Base-by-base conservation (phyloP, 805 yeast species). In the Ogataea polymorpha region DNA sequence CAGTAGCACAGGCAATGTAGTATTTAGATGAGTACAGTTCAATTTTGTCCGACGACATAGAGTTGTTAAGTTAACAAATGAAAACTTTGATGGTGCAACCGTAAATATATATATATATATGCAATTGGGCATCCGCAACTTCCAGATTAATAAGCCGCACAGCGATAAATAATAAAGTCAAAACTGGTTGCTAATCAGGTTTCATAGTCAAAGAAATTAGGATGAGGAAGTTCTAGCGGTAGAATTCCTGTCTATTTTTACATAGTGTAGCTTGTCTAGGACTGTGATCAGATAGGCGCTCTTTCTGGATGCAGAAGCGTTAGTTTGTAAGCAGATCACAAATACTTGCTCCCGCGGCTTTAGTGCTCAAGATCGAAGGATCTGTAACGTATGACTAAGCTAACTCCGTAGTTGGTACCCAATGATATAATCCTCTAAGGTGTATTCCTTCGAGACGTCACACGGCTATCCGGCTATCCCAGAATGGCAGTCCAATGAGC, bases 1-100 rank as follows among this genome's bases (percentile, higher is more conserved):
- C 95, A 28, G 81, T 36, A 3, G 89, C 80, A 65, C 95, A 86
- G 39, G 90, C 80, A 41, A 71, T 69, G 66, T 72, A 85, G 68
- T 80, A 85, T 59, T 82, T 80, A 16, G 71, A 65, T 4, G 86
- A 67, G 66, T 70, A 80, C 35, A 81, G 69, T 46, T 70, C 67
- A 51, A 82, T 78, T 38, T 60, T 57, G 45, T 57, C 53, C 3
- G 48, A 28, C 4, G 33, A 16, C 51, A 44, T 48, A 2, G 14
- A 24, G 14, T 12, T n/a, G 4, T 6, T 24, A 12, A 24, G 21
- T 6, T 20, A 7, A 20, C 21, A 20, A 20, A 7, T 20, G 21
- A 20, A 20, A 20, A 20, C 21, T 10, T 20, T 20, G 21, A 6
- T 13, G 29, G 32, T 14, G 18, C 32, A 29, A 16, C 12, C 11